A percentile compares a stretch with the other conserved stretches of the same genome.
These are phyloP conservation scores for Exophiala viscosa DNA, from an alignment of 2,329 filamentous ascomycete species.

Conservation along the genomic window DNA sequence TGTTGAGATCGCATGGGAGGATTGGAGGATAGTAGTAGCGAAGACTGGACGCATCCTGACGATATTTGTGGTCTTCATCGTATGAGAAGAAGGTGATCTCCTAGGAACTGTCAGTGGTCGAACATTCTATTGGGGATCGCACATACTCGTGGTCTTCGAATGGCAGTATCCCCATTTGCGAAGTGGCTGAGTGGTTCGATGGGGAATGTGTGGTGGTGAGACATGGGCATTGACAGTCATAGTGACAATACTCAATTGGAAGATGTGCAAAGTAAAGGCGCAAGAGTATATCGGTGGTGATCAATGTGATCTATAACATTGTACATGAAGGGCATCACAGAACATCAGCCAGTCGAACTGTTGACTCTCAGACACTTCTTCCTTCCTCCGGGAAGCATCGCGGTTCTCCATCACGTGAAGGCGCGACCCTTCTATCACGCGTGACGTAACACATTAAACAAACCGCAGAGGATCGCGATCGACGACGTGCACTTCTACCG, in stretches of 20 bases:
- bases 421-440: neutral
- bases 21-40: slow-evolving; percentile 81
- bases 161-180: slow-evolving; percentile 62
- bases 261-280: neutral
- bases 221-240: slow-evolving; percentile 11
- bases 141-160: slow-evolving; percentile 69
- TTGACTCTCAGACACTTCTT: too few species aligned
- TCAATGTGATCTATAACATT: too few species aligned
- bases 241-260: neutral
- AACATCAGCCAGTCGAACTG: too few species aligned
- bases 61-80: slow-evolving; percentile 75
- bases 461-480: neutral
- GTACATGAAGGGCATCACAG: too few species aligned
- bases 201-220: slow-evolving; percentile 47
- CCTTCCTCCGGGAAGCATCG: neutral
- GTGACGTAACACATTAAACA: neutral
- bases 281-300: neutral
- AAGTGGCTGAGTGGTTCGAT: slow-evolving; percentile 70
- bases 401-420: neutral
- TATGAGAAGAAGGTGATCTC: slow-evolving; percentile 95
- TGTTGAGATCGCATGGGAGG: slow-evolving; percentile 69
- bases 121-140: neutral
- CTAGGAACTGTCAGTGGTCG: slow-evolving; percentile 41
- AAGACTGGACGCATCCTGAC: slow-evolving; percentile 71
- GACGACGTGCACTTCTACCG: too few species aligned